A percentile compares a stretch with the other conserved stretches of the same genome.
Evolutionary conservation across 768 basidiomycete species (phyloP).

Genomic region (Pilatotrama ljubarskyi): DNA sequence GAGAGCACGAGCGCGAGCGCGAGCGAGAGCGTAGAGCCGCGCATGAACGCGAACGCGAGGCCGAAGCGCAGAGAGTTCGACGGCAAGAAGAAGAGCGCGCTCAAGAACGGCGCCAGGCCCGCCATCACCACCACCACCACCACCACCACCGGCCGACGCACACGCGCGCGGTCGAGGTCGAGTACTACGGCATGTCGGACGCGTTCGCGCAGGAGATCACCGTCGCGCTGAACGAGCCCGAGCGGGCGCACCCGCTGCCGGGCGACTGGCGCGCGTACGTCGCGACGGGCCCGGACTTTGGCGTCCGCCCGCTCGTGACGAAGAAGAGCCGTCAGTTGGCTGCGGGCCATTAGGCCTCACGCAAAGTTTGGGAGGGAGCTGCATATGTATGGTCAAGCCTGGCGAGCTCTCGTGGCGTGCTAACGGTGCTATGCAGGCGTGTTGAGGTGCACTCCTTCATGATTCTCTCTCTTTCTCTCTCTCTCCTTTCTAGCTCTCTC

Average conservation of each 20-base stretch:
- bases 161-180: conserved; percentile 7
- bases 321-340: conserved; percentile 5
- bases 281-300: conserved; percentile 4
- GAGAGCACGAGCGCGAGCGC: background rate
- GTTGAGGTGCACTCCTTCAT: too few relatives aligned
- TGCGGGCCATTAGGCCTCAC: too few relatives aligned
- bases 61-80: background rate
- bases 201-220: conserved; percentile 13
- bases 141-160: background rate
- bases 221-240: conserved; percentile 15
- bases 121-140: background rate
- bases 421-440: too few relatives aligned
- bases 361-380: too few relatives aligned
- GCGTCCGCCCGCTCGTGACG: conserved; percentile 13
- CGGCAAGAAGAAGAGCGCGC: background rate
- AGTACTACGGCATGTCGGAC: conserved; percentile 15
- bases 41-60: background rate
- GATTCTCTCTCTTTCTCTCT: background rate
- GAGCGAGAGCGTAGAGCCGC: background rate
- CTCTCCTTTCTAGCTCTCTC: background rate
- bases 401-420: too few relatives aligned
- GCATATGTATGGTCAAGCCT: too few relatives aligned
- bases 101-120: background rate
- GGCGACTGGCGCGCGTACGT: conserved; percentile 13
- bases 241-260: conserved; percentile 16